Conservation (phyloP, 129 eudicot species). For the Flaveria bidentis region DNA sequence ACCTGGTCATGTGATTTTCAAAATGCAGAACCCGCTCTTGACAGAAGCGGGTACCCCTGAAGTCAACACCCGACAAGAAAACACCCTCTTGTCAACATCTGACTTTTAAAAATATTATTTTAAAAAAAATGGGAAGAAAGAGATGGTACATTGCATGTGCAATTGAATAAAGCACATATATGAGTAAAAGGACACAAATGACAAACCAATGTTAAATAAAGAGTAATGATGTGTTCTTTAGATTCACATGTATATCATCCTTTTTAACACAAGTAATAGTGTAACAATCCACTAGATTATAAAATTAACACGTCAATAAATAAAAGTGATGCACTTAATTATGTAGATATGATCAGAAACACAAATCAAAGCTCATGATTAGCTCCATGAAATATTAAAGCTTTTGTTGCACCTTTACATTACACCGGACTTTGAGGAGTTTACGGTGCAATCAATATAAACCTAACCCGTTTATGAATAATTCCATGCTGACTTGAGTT, state of each 20-base stretch:
- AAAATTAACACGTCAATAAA: no score
- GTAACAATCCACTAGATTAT: neutral
- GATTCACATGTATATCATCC: neutral
- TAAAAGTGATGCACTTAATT: no score
- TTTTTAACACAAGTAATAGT: neutral
- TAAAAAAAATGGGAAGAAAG: conserved; percentile 2
- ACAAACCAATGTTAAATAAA: conserved; percentile 15
- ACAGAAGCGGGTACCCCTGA: no score
- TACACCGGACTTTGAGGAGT: neutral
- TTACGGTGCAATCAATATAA: no score
- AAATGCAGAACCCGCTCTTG: no score
- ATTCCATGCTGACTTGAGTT: no score
- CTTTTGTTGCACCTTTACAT: neutral
- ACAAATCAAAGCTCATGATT: neutral
- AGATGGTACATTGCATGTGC: conserved; percentile 35
- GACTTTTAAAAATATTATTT: no score
- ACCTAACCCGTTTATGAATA: neutral
- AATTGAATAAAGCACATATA: conserved; percentile 25
- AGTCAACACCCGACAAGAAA: no score
- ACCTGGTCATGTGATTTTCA: no score
- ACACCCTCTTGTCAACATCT: no score
- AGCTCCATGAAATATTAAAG: neutral
- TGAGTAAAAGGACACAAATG: conserved; percentile 20
- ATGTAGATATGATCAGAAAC: no score
- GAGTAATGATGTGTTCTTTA: conserved; percentile 6